Evolutionary conservation across 192 early-diverging fungal genomes (phyloP).

Genomic region (Rhizophagus clarus): DNA sequence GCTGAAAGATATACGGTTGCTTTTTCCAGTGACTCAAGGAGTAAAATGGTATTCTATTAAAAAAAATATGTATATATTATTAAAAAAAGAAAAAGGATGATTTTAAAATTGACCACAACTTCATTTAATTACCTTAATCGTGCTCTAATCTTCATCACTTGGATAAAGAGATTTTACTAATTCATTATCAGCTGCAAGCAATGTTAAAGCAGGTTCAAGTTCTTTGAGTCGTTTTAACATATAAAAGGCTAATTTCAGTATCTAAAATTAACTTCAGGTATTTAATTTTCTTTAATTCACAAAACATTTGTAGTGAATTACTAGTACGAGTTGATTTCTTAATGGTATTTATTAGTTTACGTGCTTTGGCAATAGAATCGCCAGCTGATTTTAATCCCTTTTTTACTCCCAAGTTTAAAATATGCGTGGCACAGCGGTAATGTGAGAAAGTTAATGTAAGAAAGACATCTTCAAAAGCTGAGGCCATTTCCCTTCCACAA

Average conservation of each 20-base stretch:
- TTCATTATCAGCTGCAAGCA: background rate
- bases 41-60: background rate
- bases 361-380: background rate
- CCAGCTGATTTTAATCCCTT: background rate
- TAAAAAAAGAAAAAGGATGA: background rate
- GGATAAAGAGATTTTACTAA: background rate
- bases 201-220: background rate
- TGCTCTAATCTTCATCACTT: background rate
- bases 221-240: background rate
- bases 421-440: background rate
- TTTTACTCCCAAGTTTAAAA: background rate
- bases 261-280: no score
- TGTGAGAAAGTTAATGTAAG: background rate
- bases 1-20: background rate
- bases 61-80: background rate
- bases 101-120: background rate
- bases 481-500: background rate
- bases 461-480: background rate
- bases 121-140: background rate
- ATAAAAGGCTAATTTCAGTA: no score
- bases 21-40: constrained; percentile 2
- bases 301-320: background rate
- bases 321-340: background rate
- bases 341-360: background rate
- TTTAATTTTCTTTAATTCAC: background rate